Conservation (phyloP, 768 basidiomycete genomes). For the Mycena olivaceomarginata region DNA sequence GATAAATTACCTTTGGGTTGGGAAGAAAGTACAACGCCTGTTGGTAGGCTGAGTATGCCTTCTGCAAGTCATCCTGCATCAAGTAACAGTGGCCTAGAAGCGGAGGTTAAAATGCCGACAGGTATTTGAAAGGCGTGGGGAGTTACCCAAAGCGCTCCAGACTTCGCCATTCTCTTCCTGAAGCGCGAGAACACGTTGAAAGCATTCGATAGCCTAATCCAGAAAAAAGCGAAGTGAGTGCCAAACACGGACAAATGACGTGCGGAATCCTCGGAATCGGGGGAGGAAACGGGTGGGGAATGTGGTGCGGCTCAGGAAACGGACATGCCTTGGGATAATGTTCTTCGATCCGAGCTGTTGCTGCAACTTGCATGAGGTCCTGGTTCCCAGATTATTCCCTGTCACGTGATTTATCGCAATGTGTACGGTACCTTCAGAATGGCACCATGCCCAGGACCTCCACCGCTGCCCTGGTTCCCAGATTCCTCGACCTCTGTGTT, state of each 20-base stretch:
- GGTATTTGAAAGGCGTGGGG: slow-evolving; percentile 33
- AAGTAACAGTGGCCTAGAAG: slow-evolving; percentile 94
- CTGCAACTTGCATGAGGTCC: slow-evolving; percentile 95
- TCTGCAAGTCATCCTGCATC: slow-evolving; percentile 99
- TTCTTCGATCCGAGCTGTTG: slow-evolving; percentile 97
- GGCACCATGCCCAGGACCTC: too few relatives aligned
- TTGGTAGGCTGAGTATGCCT: slow-evolving; percentile 98
- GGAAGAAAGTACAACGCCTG: slow-evolving; percentile 97
- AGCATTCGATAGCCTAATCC: slow-evolving; percentile 94
- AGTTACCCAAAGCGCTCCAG: slow-evolving; percentile 94
- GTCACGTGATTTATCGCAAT: too few relatives aligned
- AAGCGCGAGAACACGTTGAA: slow-evolving; percentile 92
- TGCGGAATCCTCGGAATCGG: slow-evolving; percentile 44
- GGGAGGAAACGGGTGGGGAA: too few relatives aligned
- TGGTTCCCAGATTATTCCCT: too few relatives aligned
- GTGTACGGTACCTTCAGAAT: too few relatives aligned
- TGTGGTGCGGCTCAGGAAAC: slow-evolving; percentile 48
- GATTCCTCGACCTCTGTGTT: too few relatives aligned
- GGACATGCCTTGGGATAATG: slow-evolving; percentile 93
- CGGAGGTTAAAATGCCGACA: slow-evolving; percentile 14
- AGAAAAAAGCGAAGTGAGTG: slow-evolving; percentile 46
- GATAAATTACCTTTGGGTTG: slow-evolving; percentile 87
- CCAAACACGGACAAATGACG: slow-evolving; percentile 52
- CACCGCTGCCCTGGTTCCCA: too few relatives aligned
- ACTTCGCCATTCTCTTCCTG: slow-evolving; percentile 99